Conservation (phyloP, 257 asterid species). For the Nicotiana sylvestris region DNA sequence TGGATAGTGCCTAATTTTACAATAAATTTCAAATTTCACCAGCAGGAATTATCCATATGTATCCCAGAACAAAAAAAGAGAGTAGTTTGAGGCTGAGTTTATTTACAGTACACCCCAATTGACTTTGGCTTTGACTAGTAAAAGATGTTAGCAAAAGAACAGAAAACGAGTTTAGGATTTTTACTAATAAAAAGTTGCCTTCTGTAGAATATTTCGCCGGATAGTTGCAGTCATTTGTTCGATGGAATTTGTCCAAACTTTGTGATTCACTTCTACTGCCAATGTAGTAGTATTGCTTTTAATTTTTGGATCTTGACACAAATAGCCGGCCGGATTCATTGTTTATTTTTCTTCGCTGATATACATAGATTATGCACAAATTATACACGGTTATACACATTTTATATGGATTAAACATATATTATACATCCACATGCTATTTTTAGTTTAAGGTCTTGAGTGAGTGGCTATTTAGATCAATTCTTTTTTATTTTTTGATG, state of each 20-base stretch:
- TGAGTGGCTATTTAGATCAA: too few species aligned
- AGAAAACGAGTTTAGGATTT: background rate
- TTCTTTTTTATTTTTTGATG: background rate
- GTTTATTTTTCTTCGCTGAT: too few species aligned
- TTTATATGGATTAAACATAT: too few species aligned
- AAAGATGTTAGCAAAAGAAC: background rate
- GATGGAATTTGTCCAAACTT: background rate
- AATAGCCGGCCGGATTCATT: too few species aligned
- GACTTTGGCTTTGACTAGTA: background rate
- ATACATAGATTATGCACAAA: too few species aligned
- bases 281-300: background rate
- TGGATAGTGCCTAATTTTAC: background rate
- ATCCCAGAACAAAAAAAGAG: background rate
- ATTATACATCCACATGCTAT: too few species aligned
- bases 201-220: background rate
- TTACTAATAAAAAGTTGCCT: background rate
- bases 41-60: background rate
- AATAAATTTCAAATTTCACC: background rate
- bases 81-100: conserved; percentile 1
- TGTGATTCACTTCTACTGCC: background rate
- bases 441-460: too few species aligned
- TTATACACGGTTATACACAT: too few species aligned
- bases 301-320: background rate
- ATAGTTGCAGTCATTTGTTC: background rate
- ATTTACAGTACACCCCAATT: background rate